These are phyloP conservation scores for Kwoniella mangroviensis DNA, from an alignment of 768 basidiomycete genomes.

Conservation along the genomic window DNA sequence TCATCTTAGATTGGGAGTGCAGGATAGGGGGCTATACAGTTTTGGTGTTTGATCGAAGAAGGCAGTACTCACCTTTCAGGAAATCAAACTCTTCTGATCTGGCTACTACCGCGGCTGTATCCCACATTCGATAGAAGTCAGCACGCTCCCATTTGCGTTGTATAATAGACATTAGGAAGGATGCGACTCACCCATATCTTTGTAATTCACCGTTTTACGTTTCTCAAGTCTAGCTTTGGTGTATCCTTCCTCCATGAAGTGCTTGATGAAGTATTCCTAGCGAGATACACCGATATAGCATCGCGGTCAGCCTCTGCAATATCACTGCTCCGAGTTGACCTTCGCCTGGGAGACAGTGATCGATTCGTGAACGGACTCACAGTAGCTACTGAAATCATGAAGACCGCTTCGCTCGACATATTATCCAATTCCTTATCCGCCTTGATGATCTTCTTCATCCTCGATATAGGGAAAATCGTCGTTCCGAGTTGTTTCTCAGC, in stretches of 20 bases:
- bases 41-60: neutral
- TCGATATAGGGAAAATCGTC: conserved; percentile 72
- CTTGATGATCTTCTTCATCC: conserved; percentile 83
- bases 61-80: conserved; percentile 45
- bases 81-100: conserved; percentile 55
- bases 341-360: no score
- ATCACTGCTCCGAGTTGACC: no score
- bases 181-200: conserved; percentile 70
- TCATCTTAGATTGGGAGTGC: conserved; percentile 3
- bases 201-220: conserved; percentile 74
- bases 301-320: neutral
- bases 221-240: conserved; percentile 72
- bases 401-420: conserved; percentile 72
- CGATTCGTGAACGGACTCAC: conserved; percentile 59
- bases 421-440: conserved; percentile 71
- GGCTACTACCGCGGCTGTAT: conserved; percentile 44
- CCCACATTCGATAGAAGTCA: neutral
- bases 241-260: conserved; percentile 73
- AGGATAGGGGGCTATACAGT: neutral
- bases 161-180: neutral
- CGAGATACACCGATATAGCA: neutral
- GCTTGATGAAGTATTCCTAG: conserved; percentile 82
- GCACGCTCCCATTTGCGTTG: neutral
- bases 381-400: conserved; percentile 79
- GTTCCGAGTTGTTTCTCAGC: conserved; percentile 65